Evolutionary conservation across 164 flowering plant species (phyloP), one percentile per base, ranked within the genome.

Genomic region (Amborella trichopoda): DNA sequence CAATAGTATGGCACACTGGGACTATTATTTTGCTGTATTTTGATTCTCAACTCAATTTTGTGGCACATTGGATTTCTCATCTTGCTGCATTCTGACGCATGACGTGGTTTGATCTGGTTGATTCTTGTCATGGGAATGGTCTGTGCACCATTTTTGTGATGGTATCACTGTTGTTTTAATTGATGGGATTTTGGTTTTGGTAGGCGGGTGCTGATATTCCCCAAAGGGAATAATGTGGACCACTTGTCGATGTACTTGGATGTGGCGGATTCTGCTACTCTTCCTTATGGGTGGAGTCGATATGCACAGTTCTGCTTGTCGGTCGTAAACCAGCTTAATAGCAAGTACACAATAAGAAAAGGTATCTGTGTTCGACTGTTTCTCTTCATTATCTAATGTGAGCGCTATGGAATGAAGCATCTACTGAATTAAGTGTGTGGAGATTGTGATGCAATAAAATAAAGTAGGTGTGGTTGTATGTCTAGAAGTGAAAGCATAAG

Each of bases 241-340:
- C 76, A 78, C 53, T 56, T 83, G 65, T 83, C 94, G 0, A 69
- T 83, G 85, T 83, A 83, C 60, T 59, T 83, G 48, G 88, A 83
- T 63, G 88, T 80, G 41, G 94, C 85, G 8, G 88, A 83, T 60
- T 72, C 85, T 3, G 23, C 62, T 6, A 66, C 56, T 23, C 58
- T 83, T 63, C 88, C 85, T 18, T 80, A 80, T 60, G 94, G 85
- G 23, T 83, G 94, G 94, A 80, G 77, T 61, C 76, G 94, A 71
- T 74, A 76, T 53, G 85, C 87, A 2, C 85, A 80, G 54, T 83
- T 83, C 52, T 76, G 81, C 60, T 73, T 83, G 79, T 65, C 81
- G 43, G 85, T 83, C 40, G 49, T 72, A 10, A 78, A 83, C 65
- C 94, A 83, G 66, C 47, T 66, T 18, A 65, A 72, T 50, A 51